Evolutionary conservation across 2,329 filamentous ascomycete species (phyloP).

Genomic region (Aureobasidium subglaciale): DNA sequence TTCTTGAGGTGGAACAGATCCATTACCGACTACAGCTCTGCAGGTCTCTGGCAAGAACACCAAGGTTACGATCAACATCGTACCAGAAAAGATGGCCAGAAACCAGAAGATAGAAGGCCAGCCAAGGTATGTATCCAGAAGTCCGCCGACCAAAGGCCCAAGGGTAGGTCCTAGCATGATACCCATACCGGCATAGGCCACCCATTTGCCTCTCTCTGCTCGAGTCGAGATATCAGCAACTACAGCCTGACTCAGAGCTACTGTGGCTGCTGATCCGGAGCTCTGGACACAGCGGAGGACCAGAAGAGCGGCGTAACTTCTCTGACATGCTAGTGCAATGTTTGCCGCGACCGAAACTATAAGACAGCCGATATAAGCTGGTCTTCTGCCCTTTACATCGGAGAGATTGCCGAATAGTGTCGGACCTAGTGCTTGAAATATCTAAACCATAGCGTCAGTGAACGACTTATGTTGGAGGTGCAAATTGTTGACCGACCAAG

Average conservation of each 20-base stretch:
- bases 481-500: constrained; percentile 33
- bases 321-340: constrained; percentile 33
- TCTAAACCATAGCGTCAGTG: constrained; percentile 27
- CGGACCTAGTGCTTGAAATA: constrained; percentile 48
- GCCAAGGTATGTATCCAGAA: constrained; percentile 28
- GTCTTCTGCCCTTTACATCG: constrained; percentile 44
- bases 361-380: constrained; percentile 43
- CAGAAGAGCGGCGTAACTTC: constrained; percentile 32
- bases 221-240: constrained; percentile 36
- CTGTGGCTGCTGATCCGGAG: constrained; percentile 35
- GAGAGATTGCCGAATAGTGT: constrained; percentile 46
- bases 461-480: not conserved
- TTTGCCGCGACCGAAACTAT: constrained; percentile 37
- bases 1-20: constrained; percentile 20
- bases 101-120: constrained; percentile 38
- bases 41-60: constrained; percentile 33
- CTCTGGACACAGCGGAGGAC: constrained; percentile 38
- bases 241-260: constrained; percentile 35
- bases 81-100: constrained; percentile 23
- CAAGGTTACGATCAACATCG: constrained; percentile 21
- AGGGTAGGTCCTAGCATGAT: constrained; percentile 46
- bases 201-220: constrained; percentile 36
- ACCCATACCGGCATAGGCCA: constrained; percentile 30
- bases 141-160: constrained; percentile 38
- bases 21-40: constrained; percentile 35